A percentile compares a stretch with the other conserved stretches of the same genome.
Conservation (phyloP, 2,329 filamentous ascomycete genomes). For the Aspergillus hiratsukae region DNA sequence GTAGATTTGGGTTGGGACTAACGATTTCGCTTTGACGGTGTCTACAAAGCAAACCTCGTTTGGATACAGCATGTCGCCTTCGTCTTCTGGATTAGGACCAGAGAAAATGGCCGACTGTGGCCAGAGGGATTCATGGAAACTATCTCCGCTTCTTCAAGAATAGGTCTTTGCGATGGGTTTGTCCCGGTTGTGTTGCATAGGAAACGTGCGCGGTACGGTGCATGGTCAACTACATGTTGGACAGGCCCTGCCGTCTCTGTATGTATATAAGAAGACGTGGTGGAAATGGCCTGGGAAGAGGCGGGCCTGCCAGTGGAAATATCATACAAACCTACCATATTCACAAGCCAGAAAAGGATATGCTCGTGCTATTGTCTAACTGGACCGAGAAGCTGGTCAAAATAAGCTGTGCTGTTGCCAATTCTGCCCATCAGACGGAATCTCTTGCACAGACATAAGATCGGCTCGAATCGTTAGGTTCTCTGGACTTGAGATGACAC, state of each 20-base stretch:
- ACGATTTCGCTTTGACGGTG: not conserved
- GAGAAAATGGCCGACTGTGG: not conserved
- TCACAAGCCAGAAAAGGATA: not conserved
- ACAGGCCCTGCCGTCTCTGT: not conserved
- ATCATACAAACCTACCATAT: not conserved
- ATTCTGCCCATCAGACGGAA: not conserved
- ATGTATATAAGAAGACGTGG: slow-evolving; percentile 5
- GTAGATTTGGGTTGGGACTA: slow-evolving; percentile 5
- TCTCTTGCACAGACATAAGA: not conserved
- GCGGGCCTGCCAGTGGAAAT: not conserved
- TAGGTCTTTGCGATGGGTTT: not conserved
- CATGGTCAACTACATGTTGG: not conserved
- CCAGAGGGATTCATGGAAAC: not conserved
- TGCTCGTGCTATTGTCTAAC: not conserved
- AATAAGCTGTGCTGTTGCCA: not conserved
- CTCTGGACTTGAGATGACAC: not conserved
- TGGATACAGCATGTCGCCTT: not conserved
- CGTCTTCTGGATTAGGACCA: not conserved
- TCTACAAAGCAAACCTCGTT: not conserved
- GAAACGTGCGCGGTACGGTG: not conserved
- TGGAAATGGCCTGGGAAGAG: not conserved
- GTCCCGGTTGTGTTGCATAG: not conserved
- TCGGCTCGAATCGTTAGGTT: not conserved
- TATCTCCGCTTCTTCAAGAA: slow-evolving; percentile 3
- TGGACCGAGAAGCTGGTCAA: not conserved